Base-by-base conservation (phyloP, 306 rosid species). In the Malus sylvestris region DNA sequence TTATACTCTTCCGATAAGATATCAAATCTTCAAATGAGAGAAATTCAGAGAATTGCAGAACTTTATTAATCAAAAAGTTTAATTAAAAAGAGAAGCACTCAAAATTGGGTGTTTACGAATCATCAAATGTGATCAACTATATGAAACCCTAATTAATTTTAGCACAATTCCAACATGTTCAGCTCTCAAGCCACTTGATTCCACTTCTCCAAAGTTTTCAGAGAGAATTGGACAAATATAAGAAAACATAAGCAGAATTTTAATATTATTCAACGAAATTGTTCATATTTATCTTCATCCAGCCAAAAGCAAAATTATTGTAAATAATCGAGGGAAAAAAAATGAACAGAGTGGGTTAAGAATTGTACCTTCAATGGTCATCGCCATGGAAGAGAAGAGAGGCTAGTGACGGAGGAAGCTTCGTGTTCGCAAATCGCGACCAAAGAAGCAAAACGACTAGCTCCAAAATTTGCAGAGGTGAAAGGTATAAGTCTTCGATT, bases 331-430 rank as follows among this genome's bases (percentile, higher is more conserved):
- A 10, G 42, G 7, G 27, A 6, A 61, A 61, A 61, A 13, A 14
- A 20, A 32, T 16, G 19, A 32, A 66, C 8, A 27, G 15, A 55
- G 18, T 10, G 70, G 12, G 55, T 10, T 19, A 2, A 49, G 77
- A 76, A 55, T 4, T 66, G 63, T 63, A 79, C 85, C 90, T 79
- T 82, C 88, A 59, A 87, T 71, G 38, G 88, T 84, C 90, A 87
- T 87, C 81, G 88, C 78, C 90, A 87, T 87, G 33, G 76, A 61
- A 67, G 60, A 23, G 68, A 19, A 44, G 72, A 64, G 38, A 35
- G 77, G 72, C n/a, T 33, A 9, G 73, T 38, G 53, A 74, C 53
- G 44, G 55, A 61, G 55, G 52, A 18, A 42, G 25, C 22, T 58
- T 40, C 4, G 51, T 40, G 65, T 23, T 76, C 14, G 30, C 42